phyloP scores from a whole-genome alignment of 1,139 yeast genomes.

The Pneumocystis sp. region DNA sequence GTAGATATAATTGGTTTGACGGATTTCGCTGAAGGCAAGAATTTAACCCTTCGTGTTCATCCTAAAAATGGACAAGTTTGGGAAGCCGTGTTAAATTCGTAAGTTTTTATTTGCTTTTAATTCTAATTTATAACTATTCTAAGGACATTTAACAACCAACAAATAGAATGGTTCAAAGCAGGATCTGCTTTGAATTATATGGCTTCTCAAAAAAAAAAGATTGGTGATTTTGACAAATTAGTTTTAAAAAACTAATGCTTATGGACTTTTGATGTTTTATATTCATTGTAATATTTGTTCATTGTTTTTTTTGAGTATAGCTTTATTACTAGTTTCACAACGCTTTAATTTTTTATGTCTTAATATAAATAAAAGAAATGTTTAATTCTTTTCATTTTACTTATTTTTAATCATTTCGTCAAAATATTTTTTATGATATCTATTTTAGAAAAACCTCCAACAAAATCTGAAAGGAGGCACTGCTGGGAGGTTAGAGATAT shows the following conservation, averaged over 20 bases:
- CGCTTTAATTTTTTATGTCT: background rate
- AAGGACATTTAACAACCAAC: conserved; percentile 84
- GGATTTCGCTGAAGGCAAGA: conserved; percentile 85
- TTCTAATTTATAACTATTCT: background rate
- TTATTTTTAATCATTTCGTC: background rate
- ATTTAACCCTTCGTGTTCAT: conserved; percentile 72
- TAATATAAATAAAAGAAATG: background rate
- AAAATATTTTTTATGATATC: background rate
- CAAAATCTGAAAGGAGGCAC: conserved; percentile 4
- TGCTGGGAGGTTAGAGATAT: conserved; percentile 60
- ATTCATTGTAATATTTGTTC: background rate
- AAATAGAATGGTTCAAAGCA: conserved; percentile 96
- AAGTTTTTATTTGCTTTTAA: background rate
- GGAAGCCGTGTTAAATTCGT: conserved; percentile 69
- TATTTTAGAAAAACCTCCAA: background rate
- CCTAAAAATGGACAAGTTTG: conserved; percentile 75
- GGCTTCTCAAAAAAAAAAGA: conserved; percentile 38
- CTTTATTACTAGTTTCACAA: too few species aligned
- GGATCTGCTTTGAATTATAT: conserved; percentile 98
- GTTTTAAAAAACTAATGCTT: background rate
- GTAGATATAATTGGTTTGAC: conserved; percentile 77
- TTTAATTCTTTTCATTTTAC: background rate
- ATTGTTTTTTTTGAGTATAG: background rate
- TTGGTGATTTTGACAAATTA: background rate
- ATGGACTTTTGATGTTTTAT: background rate